Conservation (phyloP, 73 alveolate genomes). For the Diophrys sp. region DNA sequence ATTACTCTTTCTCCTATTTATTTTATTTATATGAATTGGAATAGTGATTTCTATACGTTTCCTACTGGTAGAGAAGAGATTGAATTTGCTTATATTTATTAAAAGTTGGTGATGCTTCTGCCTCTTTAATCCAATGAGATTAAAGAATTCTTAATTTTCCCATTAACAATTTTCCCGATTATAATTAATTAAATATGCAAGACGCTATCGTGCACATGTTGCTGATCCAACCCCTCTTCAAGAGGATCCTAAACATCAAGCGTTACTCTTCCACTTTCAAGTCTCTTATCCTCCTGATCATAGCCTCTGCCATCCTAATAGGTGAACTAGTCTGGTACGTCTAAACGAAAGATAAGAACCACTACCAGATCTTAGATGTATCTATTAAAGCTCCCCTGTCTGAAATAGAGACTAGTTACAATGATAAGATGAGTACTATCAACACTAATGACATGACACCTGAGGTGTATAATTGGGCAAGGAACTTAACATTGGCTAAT, state of each 20-base stretch:
- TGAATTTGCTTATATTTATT: too few species aligned
- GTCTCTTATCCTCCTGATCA: background rate
- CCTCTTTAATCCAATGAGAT: too few species aligned
- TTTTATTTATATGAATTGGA: background rate
- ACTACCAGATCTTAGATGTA: background rate
- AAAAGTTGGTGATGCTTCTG: too few species aligned
- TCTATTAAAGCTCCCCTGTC: background rate
- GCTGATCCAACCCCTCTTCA: background rate
- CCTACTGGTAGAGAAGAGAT: conserved; percentile 1
- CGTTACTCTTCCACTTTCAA: background rate
- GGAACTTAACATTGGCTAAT: background rate
- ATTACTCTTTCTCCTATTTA: background rate
- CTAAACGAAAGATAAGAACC: background rate
- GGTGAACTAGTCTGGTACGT: background rate
- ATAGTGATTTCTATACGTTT: background rate
- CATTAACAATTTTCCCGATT: too few species aligned
- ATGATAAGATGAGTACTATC: too few species aligned
- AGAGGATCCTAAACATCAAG: background rate
- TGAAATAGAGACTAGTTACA: background rate
- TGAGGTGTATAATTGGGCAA: background rate
- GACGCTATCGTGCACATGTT: too few species aligned
- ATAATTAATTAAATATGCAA: too few species aligned
- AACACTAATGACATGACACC: background rate
- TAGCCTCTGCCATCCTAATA: background rate
- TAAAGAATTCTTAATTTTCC: too few species aligned